Percentiles rank a stretch among this genome's conserved stretches.
Conservation (phyloP, 2,329 filamentous ascomycete genomes). For the Ceratocystis destructans region DNA sequence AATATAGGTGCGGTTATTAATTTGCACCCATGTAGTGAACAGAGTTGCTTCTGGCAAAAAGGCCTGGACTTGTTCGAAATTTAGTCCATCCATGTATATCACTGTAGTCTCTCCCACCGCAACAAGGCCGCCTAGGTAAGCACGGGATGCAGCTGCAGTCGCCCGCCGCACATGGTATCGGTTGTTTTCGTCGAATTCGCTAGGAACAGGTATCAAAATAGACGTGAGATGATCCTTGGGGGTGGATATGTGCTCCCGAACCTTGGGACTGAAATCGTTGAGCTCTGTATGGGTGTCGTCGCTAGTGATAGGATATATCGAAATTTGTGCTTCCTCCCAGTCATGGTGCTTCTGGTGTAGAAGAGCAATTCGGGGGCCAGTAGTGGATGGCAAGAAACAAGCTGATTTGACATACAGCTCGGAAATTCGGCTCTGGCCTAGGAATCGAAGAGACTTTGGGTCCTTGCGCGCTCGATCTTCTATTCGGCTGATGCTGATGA, state of each 20-base stretch:
- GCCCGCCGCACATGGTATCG: conserved; percentile 46
- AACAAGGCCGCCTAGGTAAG: conserved; percentile 55
- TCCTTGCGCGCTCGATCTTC: conserved; percentile 24
- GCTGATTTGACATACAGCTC: conserved; percentile 47
- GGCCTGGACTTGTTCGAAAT: conserved; percentile 50
- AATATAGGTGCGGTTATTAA: conserved; percentile 72
- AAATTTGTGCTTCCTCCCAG: conserved; percentile 40
- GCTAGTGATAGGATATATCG: conserved; percentile 44
- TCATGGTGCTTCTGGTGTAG: conserved; percentile 43
- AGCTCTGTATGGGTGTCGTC: conserved; percentile 44
- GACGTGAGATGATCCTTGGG: conserved; percentile 43
- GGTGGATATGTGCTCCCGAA: conserved; percentile 41
- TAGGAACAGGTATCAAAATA: conserved; percentile 49
- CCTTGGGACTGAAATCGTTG: conserved; percentile 42
- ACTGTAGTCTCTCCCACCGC: conserved; percentile 70
- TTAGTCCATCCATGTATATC: conserved; percentile 71
- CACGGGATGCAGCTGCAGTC: conserved; percentile 31
- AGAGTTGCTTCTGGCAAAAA: conserved; percentile 61
- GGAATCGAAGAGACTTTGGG: conserved; percentile 20
- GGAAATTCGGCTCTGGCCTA: conserved; percentile 43
- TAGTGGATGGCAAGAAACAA: conserved; percentile 44
- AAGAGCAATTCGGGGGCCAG: conserved; percentile 44
- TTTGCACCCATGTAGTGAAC: conserved; percentile 81
- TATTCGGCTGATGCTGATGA: conserved; percentile 42
- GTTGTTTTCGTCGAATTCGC: conserved; percentile 41